A percentile compares a stretch with the other conserved stretches of the same genome.
Evolutionary conservation across 192 early-diverging fungal genomes (phyloP).

Genomic region (Coemansia sp.): DNA sequence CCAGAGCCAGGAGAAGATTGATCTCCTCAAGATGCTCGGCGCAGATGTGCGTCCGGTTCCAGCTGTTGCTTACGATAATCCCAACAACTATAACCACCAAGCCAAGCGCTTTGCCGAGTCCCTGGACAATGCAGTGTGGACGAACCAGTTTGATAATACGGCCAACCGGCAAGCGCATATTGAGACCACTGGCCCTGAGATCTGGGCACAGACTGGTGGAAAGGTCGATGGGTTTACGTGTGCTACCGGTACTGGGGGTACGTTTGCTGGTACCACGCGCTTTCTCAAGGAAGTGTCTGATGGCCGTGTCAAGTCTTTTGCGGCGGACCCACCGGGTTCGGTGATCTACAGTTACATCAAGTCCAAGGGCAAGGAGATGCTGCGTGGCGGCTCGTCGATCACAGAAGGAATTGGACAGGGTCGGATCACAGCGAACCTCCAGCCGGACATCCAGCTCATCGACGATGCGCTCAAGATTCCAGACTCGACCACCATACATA

Average conservation of each 20-base stretch:
- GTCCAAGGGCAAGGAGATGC: conserved; percentile 62
- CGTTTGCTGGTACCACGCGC: conserved; percentile 79
- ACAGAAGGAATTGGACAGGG: conserved; percentile 97
- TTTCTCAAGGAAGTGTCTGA: conserved; percentile 76
- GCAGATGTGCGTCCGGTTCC: conserved; percentile 93
- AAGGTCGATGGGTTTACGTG: conserved; percentile 88
- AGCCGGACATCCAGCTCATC: conserved; percentile 72
- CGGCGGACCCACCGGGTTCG: conserved; percentile 93
- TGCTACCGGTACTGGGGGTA: conserved; percentile 90
- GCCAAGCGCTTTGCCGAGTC: conserved; percentile 78
- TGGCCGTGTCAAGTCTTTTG: conserved; percentile 71
- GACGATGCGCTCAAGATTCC: conserved; percentile 82
- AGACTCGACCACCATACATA: conserved; percentile 77
- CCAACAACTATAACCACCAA: conserved; percentile 94
- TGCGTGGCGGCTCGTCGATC: conserved; percentile 81
- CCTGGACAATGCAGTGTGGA: conserved; percentile 86
- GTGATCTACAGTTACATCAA: conserved; percentile 84
- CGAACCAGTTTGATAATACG: conserved; percentile 94
- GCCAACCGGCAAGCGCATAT: conserved; percentile 91
- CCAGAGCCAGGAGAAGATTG: conserved; percentile 93
- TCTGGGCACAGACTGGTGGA: conserved; percentile 81
- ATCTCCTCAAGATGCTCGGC: conserved; percentile 86
- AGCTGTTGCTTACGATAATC: conserved; percentile 87
- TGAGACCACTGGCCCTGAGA: conserved; percentile 95
- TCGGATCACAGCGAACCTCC: conserved; percentile 87